Base-by-base conservation (phyloP, 768 basidiomycete genomes). In the Tulasnella sp. region DNA sequence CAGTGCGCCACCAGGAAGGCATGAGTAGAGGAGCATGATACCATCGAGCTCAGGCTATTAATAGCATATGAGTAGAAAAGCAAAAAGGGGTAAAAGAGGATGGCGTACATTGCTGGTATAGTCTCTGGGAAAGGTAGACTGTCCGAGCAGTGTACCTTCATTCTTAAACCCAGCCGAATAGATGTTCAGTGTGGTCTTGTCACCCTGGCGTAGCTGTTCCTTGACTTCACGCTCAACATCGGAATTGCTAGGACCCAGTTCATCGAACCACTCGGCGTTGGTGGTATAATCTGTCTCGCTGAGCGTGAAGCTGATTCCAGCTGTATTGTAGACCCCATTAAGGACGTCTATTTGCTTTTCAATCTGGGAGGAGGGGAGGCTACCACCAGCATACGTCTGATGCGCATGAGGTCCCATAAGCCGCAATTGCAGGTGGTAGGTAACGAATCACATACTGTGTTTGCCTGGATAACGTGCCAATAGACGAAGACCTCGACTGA, bases 121-220 rank as follows among this genome's bases (percentile, higher is more conserved):
- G 29, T 64, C 59, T n/a, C 57, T 64, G 3, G 71, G 73, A 62
- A 72, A 73, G 3, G 72, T 71, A n/a, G 71, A 50, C 55, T 69
- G 71, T 8, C 72, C 72, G 7, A 71, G 65, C 6, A 69, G 63
- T 11, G 66, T 64, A 29, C 17, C 42, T 67, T 66, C 70, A 23
- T 17, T 32, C 48, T n/a, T 40, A 40, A 49, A 61, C n/a, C 61
- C 58, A 27, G 57, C 48, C 8, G 71, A 69, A 64, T 72, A 74
- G 31, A 74, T 61, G 57, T 73, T 74, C 43, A 74, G 64, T 9
- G 48, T 60, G 37, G 48, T 34, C 15, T 55, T 49, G 15, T 61
- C 66, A 23, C 66, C 66, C 31, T 54, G 65, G 58, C 72, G 69
- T 54, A 75, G 72, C 12, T 68, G 53, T 2, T 43, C 60, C 59